Conservation (phyloP, 2,329 filamentous ascomycete species). For the Exserohilum rostratum region DNA sequence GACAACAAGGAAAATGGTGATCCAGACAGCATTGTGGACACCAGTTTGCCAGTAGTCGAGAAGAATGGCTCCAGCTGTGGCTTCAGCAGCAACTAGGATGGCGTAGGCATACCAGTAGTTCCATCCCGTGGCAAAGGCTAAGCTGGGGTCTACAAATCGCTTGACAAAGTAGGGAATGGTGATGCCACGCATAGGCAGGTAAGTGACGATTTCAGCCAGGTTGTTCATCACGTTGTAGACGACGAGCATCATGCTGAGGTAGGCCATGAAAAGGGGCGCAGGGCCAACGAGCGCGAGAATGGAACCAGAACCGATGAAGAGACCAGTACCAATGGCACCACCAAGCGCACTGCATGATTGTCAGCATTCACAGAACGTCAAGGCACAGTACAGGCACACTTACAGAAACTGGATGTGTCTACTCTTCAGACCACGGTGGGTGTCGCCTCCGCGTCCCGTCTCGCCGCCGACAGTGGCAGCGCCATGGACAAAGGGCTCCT, state of each 20-base stretch:
- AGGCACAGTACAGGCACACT: background rate
- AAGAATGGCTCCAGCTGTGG: conserved; percentile 41
- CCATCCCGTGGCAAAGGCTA: conserved; percentile 46
- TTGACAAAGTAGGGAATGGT: conserved; percentile 49
- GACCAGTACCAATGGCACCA: conserved; percentile 58
- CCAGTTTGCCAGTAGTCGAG: conserved; percentile 45
- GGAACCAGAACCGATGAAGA: conserved; percentile 45
- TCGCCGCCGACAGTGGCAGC: conserved; percentile 37
- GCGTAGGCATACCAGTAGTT: conserved; percentile 41
- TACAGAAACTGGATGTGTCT: conserved; percentile 49
- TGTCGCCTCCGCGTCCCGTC: conserved; percentile 39
- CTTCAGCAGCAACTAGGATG: conserved; percentile 45
- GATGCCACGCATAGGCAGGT: conserved; percentile 49
- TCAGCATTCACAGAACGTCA: conserved; percentile 25
- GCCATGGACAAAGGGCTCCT: conserved; percentile 35
- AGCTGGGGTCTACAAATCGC: conserved; percentile 55
- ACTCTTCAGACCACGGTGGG: conserved; percentile 46
- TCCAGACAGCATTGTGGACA: conserved; percentile 44
- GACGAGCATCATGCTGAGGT: conserved; percentile 47
- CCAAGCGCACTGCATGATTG: conserved; percentile 62
- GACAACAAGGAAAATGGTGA: conserved; percentile 45
- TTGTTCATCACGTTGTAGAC: conserved; percentile 51
- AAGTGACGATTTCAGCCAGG: conserved; percentile 50
- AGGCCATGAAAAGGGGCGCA: conserved; percentile 47
- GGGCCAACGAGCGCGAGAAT: conserved; percentile 43